Conservation (phyloP, 202 grass and related monocot species). For the Hordeum pubiflorum region DNA sequence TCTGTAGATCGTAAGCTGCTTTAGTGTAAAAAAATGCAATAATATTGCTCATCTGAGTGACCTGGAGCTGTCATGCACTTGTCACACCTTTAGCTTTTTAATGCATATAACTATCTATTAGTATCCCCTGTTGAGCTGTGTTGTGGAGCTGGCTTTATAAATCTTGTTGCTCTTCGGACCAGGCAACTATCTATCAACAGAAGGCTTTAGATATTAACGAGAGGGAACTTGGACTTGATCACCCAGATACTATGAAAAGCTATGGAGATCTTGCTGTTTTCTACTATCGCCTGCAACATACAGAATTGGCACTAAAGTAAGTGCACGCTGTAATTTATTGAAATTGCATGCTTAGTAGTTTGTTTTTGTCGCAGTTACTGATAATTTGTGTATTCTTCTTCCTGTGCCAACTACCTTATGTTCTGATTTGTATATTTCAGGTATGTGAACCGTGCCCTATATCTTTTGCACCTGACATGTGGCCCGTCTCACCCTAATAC, state of each 20-base stretch:
- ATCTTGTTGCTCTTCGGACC: conserved; percentile 31
- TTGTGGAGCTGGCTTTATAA: conserved; percentile 13
- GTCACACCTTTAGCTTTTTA: not conserved
- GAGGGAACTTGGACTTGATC: conserved; percentile 98
- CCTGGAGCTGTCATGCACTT: not conserved
- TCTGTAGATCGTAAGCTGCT: conserved; percentile 24
- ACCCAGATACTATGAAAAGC: conserved; percentile 99
- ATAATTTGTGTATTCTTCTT: not conserved
- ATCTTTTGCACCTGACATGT: conserved; percentile 91
- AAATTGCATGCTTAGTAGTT: conserved; percentile 19
- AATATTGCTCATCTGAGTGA: not conserved
- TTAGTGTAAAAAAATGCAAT: conserved; percentile 13
- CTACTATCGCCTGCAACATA: conserved; percentile 98
- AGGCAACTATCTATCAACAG: conserved; percentile 99
- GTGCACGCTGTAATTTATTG: conserved; percentile 13
- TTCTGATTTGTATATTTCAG: conserved; percentile 40
- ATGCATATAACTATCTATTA: not conserved
- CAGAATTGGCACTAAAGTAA: conserved; percentile 94
- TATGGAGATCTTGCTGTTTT: conserved; percentile 99
- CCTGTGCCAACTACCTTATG: conserved; percentile 4
- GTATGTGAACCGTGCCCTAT: conserved; percentile 96
- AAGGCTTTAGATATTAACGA: conserved; percentile 98
- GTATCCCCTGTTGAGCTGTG: not conserved
- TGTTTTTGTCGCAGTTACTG: conserved; percentile 13
- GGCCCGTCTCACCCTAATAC: conserved; percentile 96